These are phyloP conservation scores for Corynascus novoguineensis DNA, from an alignment of 495 filamentous ascomycete genomes.

Conservation along the genomic window DNA sequence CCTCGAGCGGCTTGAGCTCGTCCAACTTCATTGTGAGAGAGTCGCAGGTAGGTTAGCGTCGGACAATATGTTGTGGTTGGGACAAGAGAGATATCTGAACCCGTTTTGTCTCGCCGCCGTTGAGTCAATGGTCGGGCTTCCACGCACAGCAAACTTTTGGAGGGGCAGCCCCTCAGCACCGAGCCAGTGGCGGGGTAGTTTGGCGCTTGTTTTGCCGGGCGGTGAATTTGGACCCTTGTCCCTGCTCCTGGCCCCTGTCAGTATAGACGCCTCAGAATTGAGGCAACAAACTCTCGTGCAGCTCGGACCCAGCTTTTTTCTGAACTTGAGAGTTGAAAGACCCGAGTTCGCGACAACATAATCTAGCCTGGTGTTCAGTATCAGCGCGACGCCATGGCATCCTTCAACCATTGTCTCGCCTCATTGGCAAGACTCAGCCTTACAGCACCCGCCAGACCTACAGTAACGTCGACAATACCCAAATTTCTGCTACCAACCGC, in stretches of 20 bases:
- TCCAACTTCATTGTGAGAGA: conserved; percentile 43
- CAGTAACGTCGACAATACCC: conserved; percentile 34
- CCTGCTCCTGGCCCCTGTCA: not conserved
- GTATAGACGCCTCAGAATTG: conserved; percentile 12
- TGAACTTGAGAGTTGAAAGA: not conserved
- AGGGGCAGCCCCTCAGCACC: conserved; percentile 20
- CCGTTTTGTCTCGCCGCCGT: not conserved
- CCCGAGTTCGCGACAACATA: conserved; percentile 13
- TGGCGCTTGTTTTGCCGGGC: conserved; percentile 16
- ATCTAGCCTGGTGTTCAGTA: not conserved
- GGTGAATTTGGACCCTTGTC: conserved; percentile 2
- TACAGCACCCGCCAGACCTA: conserved; percentile 30
- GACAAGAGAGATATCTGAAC: not conserved
- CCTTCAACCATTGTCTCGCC: conserved; percentile 50
- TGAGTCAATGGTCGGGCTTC: conserved; percentile 21
- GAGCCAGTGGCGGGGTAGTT: conserved; percentile 20
- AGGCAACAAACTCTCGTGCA: conserved; percentile 14
- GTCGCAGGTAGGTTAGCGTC: not conserved
- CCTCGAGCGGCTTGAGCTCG: conserved; percentile 45
- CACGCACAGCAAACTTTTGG: conserved; percentile 24
- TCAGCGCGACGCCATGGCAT: conserved; percentile 33
- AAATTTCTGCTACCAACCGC: conserved; percentile 39
- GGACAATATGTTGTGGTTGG: not conserved
- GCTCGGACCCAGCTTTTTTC: conserved; percentile 29
- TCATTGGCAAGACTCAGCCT: conserved; percentile 56